Base-by-base conservation (phyloP, 1,139 yeast genomes). In the Ashbya aceris region DNA sequence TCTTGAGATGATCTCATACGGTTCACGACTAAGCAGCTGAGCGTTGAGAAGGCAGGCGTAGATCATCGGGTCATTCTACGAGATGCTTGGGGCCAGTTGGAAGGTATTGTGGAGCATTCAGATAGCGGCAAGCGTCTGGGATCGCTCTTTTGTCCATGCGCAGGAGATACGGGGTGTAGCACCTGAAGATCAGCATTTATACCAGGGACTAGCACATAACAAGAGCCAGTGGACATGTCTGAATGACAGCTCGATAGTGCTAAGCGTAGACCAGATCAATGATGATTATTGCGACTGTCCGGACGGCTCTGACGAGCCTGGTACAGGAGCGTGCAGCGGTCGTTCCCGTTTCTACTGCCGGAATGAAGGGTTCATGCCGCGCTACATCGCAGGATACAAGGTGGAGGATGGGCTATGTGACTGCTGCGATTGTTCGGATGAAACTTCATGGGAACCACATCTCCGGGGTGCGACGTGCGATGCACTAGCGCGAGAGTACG, bases 341-440 rank as follows among this genome's bases (percentile, higher is more conserved):
- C 44, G 33, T 26, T 45, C 51, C 7, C 42, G 49, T 27, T 91
- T 87, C 55, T 87, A 77, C 61, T 91, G 98, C 64, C 74, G 66
- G 20, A 93, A 93, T 55, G 67, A 70, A 39, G 96, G 95, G 2
- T 84, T 79, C 53, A 56, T 67, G 11, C 74, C 82, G 1, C 66
- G 66, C 35, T 76, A 67, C 48, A 69, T 83, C 31, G 70, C 79
- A 8, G 53, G 50, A 4, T 76, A 69, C 54, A 71, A 79, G 50
- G 80, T 89, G 30, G 78, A 82, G 53, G 98, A 93, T 63, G 97
- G 97, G 0, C 79, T 82, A 2, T 93, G 99, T 66, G 99, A 93
- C 60, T 91, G 99, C 62, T 93, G 99, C 62, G 98, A 93, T 62
- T 97, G 99, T 1, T 76, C 91, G 1, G 98, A 93, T 61, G 99